phyloP scores from a whole-genome alignment of 768 basidiomycete species.

The Daedalea quercina region DNA sequence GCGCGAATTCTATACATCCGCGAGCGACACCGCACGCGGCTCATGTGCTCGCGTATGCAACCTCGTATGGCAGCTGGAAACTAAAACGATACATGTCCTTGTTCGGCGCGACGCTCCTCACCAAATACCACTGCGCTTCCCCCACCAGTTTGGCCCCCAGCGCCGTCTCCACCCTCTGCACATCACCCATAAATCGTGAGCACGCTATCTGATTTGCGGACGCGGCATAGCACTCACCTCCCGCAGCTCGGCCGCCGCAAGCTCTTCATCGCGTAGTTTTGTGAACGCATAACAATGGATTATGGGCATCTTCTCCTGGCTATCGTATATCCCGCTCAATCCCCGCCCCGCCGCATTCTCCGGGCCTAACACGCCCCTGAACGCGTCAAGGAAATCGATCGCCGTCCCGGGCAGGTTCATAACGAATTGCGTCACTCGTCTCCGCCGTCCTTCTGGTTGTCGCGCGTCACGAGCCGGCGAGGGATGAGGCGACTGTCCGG shows the following conservation, averaged over 20 bases:
- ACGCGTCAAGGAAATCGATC: slow-evolving; percentile 83
- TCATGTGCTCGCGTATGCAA: slow-evolving; percentile 23
- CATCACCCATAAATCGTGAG: slow-evolving; percentile 9
- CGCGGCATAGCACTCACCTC: slow-evolving; percentile 44
- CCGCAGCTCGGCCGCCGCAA: slow-evolving; percentile 72
- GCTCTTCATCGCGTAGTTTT: slow-evolving; percentile 62
- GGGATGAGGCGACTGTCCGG: background rate
- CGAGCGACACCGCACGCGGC: too few species aligned
- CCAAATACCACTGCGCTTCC: slow-evolving; percentile 57
- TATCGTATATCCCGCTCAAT: slow-evolving; percentile 38
- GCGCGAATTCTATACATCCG: too few species aligned
- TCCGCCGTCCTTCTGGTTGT: slow-evolving; percentile 29
- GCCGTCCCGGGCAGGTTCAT: slow-evolving; percentile 98
- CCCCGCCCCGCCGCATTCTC: slow-evolving; percentile 31
- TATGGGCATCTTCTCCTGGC: slow-evolving; percentile 59
- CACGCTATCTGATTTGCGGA: background rate
- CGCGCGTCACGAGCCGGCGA: background rate
- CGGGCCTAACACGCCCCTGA: slow-evolving; percentile 60
- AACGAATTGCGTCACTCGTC: slow-evolving; percentile 77
- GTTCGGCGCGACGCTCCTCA: slow-evolving; percentile 90
- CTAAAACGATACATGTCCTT: slow-evolving; percentile 98
- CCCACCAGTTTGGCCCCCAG: slow-evolving; percentile 49
- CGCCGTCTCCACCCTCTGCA: slow-evolving; percentile 64
- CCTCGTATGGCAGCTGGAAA: slow-evolving; percentile 59
- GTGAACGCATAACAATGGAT: slow-evolving; percentile 98